Base-by-base conservation (phyloP, 352 stramenopile species). In the Phytophthora citrophthora region DNA sequence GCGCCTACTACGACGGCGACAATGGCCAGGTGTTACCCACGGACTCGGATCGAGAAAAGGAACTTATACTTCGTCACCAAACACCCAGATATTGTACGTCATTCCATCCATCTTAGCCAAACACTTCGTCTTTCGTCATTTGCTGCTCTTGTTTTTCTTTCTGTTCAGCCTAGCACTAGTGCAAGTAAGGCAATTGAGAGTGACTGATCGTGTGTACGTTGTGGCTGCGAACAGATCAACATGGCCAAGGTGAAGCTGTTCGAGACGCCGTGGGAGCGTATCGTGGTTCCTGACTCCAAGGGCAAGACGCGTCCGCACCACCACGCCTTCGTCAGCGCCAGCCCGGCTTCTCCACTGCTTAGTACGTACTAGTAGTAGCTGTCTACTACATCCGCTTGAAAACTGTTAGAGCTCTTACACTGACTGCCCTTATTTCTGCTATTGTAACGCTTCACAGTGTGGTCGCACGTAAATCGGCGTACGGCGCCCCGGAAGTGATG, bases 21-120 rank as follows among this genome's bases (percentile, higher is more conserved):
- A 97, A 97, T 63, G 74, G 78, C 41, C 70, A 74, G 20, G 88
- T 97, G 62, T 71, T 97, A 43, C 85, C 89, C 40, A 97, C 90
- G 5, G 90, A 97, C 69, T 96, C 90, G 57, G 77, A n/a, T n/a
- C n/a, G n/a, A n/a, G n/a, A n/a, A n/a, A n/a, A n/a, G n/a, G n/a
- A n/a, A n/a, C n/a, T n/a, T n/a, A n/a, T n/a, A n/a, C n/a, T n/a
- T n/a, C n/a, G n/a, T n/a, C n/a, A n/a, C n/a, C n/a, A n/a, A n/a
- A n/a, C n/a, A n/a, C n/a, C n/a, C n/a, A n/a, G n/a, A n/a, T n/a
- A n/a, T n/a, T n/a, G n/a, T n/a, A n/a, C n/a, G n/a, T n/a, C n/a
- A n/a, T n/a, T n/a, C n/a, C n/a, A n/a, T 94, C 71, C 61, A 88
- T 95, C 52, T 53, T 96, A 47, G 85, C 85, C 55, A 93, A 90